Conservation (phyloP, 257 asterid species). For the Nicotiana otophora region DNA sequence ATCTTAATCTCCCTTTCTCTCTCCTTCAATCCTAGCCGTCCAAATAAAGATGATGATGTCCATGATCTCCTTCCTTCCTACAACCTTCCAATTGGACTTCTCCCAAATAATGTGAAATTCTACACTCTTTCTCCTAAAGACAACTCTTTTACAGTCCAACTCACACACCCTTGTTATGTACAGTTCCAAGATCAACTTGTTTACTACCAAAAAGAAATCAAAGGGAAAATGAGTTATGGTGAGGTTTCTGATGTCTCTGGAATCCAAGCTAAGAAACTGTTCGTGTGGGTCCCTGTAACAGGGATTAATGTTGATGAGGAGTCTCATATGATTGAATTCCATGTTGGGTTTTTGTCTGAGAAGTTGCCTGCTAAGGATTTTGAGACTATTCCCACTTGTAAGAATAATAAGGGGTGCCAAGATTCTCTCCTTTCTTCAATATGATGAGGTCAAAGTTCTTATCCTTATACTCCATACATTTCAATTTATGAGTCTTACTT, state of each 20-base stretch:
- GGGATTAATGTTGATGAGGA: slow-evolving; percentile 50
- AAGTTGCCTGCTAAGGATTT: slow-evolving; percentile 50
- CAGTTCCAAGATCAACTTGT: slow-evolving; percentile 48
- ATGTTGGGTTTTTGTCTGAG: slow-evolving; percentile 51
- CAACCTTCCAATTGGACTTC: too few relatives aligned
- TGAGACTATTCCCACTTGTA: slow-evolving; percentile 31
- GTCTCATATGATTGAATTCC: slow-evolving; percentile 41
- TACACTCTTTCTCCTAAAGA: too few relatives aligned
- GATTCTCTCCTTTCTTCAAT: not conserved
- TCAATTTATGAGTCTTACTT: too few relatives aligned
- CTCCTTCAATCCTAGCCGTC: too few relatives aligned
- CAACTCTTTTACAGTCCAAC: too few relatives aligned
- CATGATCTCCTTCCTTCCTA: slow-evolving; percentile 24
- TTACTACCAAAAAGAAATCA: slow-evolving; percentile 40
- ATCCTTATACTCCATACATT: not conserved
- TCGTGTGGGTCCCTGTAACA: slow-evolving; percentile 56
- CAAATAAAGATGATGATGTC: not conserved
- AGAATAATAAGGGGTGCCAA: slow-evolving; percentile 12
- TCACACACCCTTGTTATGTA: slow-evolving; percentile 21
- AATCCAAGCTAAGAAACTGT: slow-evolving; percentile 56
- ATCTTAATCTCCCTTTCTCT: too few relatives aligned
- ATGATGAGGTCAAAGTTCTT: not conserved
- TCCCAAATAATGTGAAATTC: too few relatives aligned
- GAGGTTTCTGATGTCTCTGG: slow-evolving; percentile 58
- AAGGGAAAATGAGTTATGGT: slow-evolving; percentile 55